Percentiles rank a stretch among this genome's conserved stretches.
These are phyloP conservation scores for Mortierella hygrophila DNA, from an alignment of 192 early-diverging fungal species.

Conservation along the genomic window DNA sequence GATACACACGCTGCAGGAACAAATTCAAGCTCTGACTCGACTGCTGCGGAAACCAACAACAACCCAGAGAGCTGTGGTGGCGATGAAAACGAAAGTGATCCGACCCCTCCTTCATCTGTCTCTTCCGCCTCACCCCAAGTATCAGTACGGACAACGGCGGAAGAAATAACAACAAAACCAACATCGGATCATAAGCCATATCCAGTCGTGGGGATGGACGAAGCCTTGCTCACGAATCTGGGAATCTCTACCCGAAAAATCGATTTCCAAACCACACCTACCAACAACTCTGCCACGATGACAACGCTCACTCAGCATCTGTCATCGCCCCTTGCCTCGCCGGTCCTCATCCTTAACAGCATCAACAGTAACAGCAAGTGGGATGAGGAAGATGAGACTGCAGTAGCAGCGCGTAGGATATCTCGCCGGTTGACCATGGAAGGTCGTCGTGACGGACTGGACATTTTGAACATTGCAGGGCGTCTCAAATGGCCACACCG, in stretches of 20 bases:
- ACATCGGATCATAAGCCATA: background rate
- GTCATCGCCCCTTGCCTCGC: background rate
- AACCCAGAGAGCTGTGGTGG: background rate
- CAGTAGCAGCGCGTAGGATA: constrained; percentile 27
- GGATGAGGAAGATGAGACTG: constrained; percentile 23
- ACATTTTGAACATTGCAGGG: constrained; percentile 28
- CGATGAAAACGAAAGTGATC: background rate
- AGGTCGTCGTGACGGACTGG: constrained; percentile 28
- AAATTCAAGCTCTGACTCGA: constrained; percentile 11
- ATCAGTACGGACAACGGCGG: background rate
- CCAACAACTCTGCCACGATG: background rate
- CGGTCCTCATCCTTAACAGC: background rate
- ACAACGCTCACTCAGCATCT: constrained; percentile 1
- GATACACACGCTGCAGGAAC: constrained; percentile 19
- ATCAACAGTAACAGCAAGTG: background rate
- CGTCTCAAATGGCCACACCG: constrained; percentile 24
- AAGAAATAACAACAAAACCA: background rate
- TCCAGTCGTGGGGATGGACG: background rate
- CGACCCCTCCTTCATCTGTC: background rate
- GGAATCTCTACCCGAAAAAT: constrained; percentile 9
- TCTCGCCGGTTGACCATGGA: constrained; percentile 42
- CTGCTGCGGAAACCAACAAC: constrained; percentile 13
- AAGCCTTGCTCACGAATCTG: constrained; percentile 1
- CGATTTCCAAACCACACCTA: background rate
- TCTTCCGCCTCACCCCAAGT: background rate